A percentile compares a stretch with the other conserved stretches of the same genome.
phyloP scores from a whole-genome alignment of 1,284 basidiomycete species.

The Boletus sp. region DNA sequence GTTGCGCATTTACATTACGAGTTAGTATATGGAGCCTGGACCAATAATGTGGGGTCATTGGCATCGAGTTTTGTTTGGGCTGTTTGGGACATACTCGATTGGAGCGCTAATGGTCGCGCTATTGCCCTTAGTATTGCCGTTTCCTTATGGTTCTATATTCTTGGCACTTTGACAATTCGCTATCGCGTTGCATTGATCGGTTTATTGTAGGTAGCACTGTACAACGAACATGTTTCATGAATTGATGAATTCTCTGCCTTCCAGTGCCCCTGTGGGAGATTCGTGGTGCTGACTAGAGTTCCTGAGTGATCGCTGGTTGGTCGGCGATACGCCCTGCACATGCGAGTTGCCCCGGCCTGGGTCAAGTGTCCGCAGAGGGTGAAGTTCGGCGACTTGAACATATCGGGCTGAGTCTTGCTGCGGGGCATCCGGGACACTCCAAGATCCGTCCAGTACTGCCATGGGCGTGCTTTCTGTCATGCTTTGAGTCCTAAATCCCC shows the following conservation, averaged over 20 bases:
- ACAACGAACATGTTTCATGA: constrained; percentile 18
- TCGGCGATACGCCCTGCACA: constrained; percentile 6
- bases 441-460: constrained; percentile 24
- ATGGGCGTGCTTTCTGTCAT: constrained; percentile 8
- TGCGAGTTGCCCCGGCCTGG: background rate
- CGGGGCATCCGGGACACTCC: too few relatives aligned
- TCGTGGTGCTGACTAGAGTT: background rate
- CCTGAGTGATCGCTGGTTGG: constrained; percentile 3
- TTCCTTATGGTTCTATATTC: constrained; percentile 33
- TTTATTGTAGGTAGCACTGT: constrained; percentile 32
- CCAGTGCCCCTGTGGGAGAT: background rate
- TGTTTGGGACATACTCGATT: constrained; percentile 30
- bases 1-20: constrained; percentile 35
- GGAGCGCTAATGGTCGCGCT: constrained; percentile 31
- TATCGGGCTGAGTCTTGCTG: background rate
- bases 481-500: background rate
- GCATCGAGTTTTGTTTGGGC: constrained; percentile 29
- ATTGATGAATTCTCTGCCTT: constrained; percentile 2
- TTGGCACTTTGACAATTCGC: constrained; percentile 27
- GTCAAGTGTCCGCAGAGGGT: background rate
- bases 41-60: constrained; percentile 32
- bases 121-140: constrained; percentile 18
- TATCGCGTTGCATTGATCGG: constrained; percentile 29
- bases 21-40: constrained; percentile 33
- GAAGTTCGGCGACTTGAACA: constrained; percentile 5